phyloP scores from a whole-genome alignment of 140 eudicot species.

The Anethum foeniculum region DNA sequence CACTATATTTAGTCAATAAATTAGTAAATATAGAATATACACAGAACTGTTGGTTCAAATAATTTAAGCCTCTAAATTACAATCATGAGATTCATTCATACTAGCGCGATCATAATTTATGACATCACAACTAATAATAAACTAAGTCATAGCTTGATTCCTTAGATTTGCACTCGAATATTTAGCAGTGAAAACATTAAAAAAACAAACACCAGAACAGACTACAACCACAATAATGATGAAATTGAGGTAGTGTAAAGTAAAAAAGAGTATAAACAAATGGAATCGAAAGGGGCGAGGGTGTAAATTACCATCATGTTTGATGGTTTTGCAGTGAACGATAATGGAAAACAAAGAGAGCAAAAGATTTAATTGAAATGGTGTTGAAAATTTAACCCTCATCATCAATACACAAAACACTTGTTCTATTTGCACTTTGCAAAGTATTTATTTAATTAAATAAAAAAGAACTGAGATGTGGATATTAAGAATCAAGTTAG shows the following conservation, averaged over 20 bases:
- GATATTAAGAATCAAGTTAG: background rate
- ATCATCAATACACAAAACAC: background rate
- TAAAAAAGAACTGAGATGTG: too few species aligned
- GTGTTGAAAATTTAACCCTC: background rate
- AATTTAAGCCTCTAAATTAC: background rate
- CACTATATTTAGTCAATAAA: too few species aligned
- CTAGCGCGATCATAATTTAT: background rate
- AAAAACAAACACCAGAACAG: too few species aligned
- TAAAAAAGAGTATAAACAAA: background rate
- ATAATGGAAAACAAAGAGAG: slow-evolving; percentile 21
- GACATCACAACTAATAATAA: too few species aligned
- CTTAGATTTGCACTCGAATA: too few species aligned
- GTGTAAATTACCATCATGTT: background rate
- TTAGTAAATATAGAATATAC: too few species aligned
- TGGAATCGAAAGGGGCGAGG: background rate
- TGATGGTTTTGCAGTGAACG: background rate
- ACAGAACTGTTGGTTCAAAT: too few species aligned
- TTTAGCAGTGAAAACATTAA: too few species aligned
- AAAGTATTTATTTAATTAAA: too few species aligned
- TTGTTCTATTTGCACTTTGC: background rate
- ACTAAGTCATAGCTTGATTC: too few species aligned
- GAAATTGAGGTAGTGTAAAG: background rate
- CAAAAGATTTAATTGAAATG: slow-evolving; percentile 23
- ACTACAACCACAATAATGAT: too few species aligned
- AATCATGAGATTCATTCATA: background rate